Base-by-base conservation (phyloP, 495 filamentous ascomycete genomes). In the Penicillium cataractarum region DNA sequence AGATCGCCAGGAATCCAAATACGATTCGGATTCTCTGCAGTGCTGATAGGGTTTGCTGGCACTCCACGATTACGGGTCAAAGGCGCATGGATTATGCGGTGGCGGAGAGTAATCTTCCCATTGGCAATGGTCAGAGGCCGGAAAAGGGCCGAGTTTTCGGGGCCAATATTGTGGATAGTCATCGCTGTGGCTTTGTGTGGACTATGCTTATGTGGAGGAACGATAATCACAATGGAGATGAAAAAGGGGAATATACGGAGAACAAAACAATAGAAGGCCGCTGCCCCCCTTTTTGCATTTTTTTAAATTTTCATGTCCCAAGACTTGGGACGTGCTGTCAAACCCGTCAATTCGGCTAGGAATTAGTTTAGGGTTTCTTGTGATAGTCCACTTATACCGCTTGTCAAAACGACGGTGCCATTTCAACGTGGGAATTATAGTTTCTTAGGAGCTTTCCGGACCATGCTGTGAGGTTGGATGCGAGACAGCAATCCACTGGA, bases 51-150 rank as follows among this genome's bases (percentile, higher is more conserved):
- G 33, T 78, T 76, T 61, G 65, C 32, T 15, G 76, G 75, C 32
- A 74, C 75, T 29, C 77, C 78, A 9, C 84, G 80, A 57, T 82
- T 82, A 31, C 84, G 79, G 40, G 84, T 88, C 60, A 86, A 58
- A 2, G 84, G 85, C 4, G 83, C 83, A 74, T 85, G 79, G 15
- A 81, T 74, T 46, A 87, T 69, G 39, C 83, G 82, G 68, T 87
- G 83, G 33, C 73, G 70, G 44, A 86, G 83, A 15, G 71, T 79
- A 55, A 84, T 66, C 13, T 75, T 68, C 55, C 82, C 83, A 76
- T 76, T 75, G 55, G 60, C 68, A 31, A 87, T 76, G 48, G 72
- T 69, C 60, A 88, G 67, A 10, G 87, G 84, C 31, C 73, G 68
- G 71, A 89, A 89, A 39, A 89, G 77, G 48, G 57, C 63, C 2